Evolutionary conservation across 202 grass and related monocot genomes (phyloP).

Genomic region (Bolboschoenoplectus hybrid): DNA sequence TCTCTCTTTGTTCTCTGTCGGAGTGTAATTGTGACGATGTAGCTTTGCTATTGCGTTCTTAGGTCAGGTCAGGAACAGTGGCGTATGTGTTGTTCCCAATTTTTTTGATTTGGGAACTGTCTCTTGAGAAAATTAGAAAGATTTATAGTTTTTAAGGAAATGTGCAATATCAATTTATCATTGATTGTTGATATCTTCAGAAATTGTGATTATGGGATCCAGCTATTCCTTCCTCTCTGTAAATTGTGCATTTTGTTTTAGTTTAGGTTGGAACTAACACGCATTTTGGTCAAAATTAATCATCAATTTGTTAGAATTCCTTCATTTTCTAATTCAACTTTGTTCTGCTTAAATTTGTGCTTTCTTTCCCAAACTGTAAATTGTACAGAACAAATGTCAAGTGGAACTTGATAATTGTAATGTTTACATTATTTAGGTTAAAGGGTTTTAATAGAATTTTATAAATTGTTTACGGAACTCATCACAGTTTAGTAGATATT

Average conservation of each 20-base stretch:
- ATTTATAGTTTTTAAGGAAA: not conserved
- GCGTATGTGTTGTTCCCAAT: not conserved
- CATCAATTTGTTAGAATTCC: not conserved
- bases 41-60: not conserved
- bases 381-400: not conserved
- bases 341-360: not conserved
- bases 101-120: not conserved
- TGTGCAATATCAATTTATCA: not conserved
- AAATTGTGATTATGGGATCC: not conserved
- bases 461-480: not conserved
- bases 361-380: not conserved
- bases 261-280: not conserved
- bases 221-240: not conserved
- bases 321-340: not conserved
- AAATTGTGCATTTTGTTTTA: not conserved
- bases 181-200: not conserved
- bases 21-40: not conserved
- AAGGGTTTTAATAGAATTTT: not conserved
- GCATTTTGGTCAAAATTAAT: not conserved
- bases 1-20: slow-evolving; percentile 2
- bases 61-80: not conserved
- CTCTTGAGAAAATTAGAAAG: not conserved
- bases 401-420: not conserved
- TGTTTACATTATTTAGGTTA: not conserved
- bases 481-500: not conserved